Percentiles rank a stretch among this genome's conserved stretches.
phyloP scores from a whole-genome alignment of 2,329 filamentous ascomycete species.

The Fusarium coffeatum region DNA sequence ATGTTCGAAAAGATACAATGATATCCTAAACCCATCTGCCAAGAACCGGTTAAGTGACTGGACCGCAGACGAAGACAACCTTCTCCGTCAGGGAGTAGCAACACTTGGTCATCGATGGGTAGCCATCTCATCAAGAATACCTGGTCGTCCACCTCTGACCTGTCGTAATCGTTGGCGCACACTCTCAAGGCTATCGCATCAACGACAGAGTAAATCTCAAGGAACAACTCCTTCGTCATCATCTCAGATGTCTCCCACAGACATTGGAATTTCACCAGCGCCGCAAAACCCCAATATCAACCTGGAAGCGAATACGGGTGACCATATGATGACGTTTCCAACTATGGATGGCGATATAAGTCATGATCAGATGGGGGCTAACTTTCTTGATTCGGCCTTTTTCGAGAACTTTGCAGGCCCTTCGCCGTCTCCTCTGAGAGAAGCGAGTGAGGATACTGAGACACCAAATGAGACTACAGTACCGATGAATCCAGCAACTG shows the following conservation, averaged over 20 bases:
- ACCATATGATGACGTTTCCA: slow-evolving; percentile 24
- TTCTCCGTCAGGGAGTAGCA: slow-evolving; percentile 42
- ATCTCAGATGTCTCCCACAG: slow-evolving; percentile 36
- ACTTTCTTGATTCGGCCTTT: slow-evolving; percentile 37
- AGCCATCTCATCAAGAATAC: slow-evolving; percentile 43
- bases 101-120: slow-evolving; percentile 46
- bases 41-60: slow-evolving; percentile 44
- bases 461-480: background rate
- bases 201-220: slow-evolving; percentile 31
- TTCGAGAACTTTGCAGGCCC: slow-evolving; percentile 38
- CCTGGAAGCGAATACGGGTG: background rate
- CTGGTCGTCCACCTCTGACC: slow-evolving; percentile 46
- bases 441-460: slow-evolving; percentile 21
- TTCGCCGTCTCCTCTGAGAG: slow-evolving; percentile 24
- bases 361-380: slow-evolving; percentile 21
- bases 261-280: slow-evolving; percentile 34
- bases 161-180: slow-evolving; percentile 48
- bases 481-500: background rate
- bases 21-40: slow-evolving; percentile 46
- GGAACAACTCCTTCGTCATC: slow-evolving; percentile 36
- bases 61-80: slow-evolving; percentile 44
- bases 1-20: slow-evolving; percentile 48
- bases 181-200: slow-evolving; percentile 26
- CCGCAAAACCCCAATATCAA: slow-evolving; percentile 11
- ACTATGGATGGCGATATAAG: slow-evolving; percentile 17